Evolutionary conservation across 257 asterid species (phyloP).

Genomic region (Solanum rostratum): DNA sequence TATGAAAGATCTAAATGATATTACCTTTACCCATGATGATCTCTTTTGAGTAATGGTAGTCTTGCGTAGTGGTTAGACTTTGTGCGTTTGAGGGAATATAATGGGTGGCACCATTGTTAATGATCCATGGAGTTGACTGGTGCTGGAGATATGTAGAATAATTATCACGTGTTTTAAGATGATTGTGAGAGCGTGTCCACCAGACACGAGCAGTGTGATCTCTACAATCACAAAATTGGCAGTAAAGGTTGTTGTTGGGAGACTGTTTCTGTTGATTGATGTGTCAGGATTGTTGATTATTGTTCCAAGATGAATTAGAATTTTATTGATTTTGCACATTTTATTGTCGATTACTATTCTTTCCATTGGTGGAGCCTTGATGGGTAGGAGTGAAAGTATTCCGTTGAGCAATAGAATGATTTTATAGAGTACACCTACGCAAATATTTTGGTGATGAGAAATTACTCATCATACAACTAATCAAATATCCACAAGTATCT

Average conservation of each 20-base stretch:
- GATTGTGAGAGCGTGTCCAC: not conserved
- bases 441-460: too few relatives aligned
- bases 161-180: not conserved
- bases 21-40: not conserved
- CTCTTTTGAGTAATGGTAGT: not conserved
- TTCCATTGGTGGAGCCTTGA: too few relatives aligned
- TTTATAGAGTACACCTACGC: too few relatives aligned
- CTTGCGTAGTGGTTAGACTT: not conserved
- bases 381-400: too few relatives aligned
- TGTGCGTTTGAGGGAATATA: not conserved
- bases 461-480: too few relatives aligned
- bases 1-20: not conserved
- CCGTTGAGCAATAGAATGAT: too few relatives aligned
- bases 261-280: not conserved
- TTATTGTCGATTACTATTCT: too few relatives aligned
- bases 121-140: too few relatives aligned
- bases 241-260: not conserved
- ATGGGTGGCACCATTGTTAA: not conserved
- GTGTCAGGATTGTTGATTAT: too few relatives aligned
- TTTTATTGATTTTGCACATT: too few relatives aligned
- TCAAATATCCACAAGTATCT: too few relatives aligned
- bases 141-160: not conserved
- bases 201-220: not conserved
- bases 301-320: too few relatives aligned
- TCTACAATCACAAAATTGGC: not conserved